These are phyloP conservation scores for Salix brachista DNA, from an alignment of 345 rosid species.

Conservation along the genomic window DNA sequence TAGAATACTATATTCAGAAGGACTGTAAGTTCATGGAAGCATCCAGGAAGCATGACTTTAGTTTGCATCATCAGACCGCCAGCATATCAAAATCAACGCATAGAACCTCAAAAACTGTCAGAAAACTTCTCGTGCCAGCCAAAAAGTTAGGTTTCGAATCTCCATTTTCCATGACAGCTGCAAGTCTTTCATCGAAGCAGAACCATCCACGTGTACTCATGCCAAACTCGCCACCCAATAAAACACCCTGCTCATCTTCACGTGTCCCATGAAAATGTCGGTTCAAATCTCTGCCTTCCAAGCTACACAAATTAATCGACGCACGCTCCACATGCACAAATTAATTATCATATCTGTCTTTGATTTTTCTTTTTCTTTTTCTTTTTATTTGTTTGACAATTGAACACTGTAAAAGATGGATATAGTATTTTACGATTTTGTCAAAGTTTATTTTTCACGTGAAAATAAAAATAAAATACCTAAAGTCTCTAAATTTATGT, in stretches of 20 bases:
- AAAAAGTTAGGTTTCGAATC: background rate
- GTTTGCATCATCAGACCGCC: background rate
- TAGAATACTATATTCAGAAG: background rate
- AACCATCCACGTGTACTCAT: background rate
- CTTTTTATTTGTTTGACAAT: background rate
- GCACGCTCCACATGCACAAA: no score
- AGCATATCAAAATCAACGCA: constrained; percentile 2
- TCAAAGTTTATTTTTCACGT: background rate
- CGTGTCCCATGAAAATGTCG: background rate
- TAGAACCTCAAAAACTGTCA: background rate
- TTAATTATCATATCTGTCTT: background rate
- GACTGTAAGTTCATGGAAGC: background rate
- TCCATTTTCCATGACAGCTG: background rate
- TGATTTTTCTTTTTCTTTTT: no score
- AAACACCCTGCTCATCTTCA: background rate
- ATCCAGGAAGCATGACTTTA: background rate
- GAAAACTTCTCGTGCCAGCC: background rate
- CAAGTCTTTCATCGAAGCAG: background rate
- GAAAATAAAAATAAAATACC: background rate
- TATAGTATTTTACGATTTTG: background rate
- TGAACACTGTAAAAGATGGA: background rate
- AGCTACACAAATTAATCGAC: background rate
- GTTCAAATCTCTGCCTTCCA: background rate
- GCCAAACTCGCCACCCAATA: background rate
- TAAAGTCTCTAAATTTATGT: background rate